Percentiles rank a stretch among this genome's conserved stretches.
Evolutionary conservation across 2,329 filamentous ascomycete genomes (phyloP).

Genomic region (Fusarium sp.): DNA sequence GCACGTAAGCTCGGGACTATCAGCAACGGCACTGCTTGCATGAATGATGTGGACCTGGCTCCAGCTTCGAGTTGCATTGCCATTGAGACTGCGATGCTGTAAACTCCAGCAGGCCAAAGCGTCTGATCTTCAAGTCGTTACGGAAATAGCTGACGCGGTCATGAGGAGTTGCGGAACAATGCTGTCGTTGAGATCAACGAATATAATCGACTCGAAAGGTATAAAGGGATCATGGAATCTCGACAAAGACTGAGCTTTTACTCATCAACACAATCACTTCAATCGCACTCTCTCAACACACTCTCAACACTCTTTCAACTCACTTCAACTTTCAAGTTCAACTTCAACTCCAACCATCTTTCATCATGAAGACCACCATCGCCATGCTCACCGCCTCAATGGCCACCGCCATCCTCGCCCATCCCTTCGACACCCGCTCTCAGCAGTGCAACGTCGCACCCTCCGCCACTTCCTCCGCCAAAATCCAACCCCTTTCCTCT

Average conservation of each 20-base stretch:
- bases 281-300: neutral
- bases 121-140: neutral
- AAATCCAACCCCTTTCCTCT: conserved; percentile 2
- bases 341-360: neutral
- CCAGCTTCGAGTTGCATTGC: neutral
- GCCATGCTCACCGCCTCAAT: conserved; percentile 26
- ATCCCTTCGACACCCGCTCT: conserved; percentile 18
- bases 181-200: neutral
- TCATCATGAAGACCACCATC: conserved; percentile 27
- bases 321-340: neutral
- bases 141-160: neutral
- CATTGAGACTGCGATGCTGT: neutral
- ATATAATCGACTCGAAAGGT: neutral
- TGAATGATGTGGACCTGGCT: neutral
- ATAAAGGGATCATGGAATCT: neutral
- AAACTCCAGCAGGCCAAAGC: neutral
- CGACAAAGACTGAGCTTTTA: neutral
- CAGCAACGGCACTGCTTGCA: neutral
- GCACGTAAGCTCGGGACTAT: neutral
- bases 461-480: neutral
- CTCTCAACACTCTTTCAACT: neutral
- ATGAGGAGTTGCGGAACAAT: neutral
- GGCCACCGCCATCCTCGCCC: conserved; percentile 14
- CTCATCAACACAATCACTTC: neutral
- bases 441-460: conserved; percentile 30